Evolutionary conservation across 345 rosid species (phyloP).

Genomic region (Camelina sativa): DNA sequence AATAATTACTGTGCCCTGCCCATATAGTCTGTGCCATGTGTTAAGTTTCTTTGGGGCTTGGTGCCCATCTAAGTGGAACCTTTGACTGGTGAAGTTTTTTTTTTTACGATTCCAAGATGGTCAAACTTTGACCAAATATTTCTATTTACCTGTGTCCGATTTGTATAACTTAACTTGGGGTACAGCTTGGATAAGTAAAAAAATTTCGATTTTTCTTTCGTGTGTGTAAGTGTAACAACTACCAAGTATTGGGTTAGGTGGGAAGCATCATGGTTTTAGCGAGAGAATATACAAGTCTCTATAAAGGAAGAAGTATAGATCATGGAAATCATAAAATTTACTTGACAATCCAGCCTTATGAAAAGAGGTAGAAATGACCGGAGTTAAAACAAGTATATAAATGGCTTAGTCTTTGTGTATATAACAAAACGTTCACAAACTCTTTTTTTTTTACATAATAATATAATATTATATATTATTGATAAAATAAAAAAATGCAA

Average conservation of each 20-base stretch:
- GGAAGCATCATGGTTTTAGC: conserved; percentile 6
- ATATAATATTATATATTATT: too few species aligned
- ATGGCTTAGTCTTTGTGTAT: not conserved
- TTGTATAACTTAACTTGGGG: conserved; percentile 27
- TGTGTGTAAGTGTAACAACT: conserved; percentile 29
- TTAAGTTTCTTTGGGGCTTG: conserved; percentile 34
- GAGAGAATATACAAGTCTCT: too few species aligned
- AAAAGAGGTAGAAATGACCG: not conserved
- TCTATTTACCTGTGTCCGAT: conserved; percentile 38
- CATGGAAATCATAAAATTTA: too few species aligned
- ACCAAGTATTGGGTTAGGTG: conserved; percentile 45
- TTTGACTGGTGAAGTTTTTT: conserved; percentile 39
- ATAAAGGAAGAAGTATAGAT: not conserved
- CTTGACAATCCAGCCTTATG: not conserved
- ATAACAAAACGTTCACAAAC: not conserved
- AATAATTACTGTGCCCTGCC: conserved; percentile 25
- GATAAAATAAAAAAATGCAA: too few species aligned
- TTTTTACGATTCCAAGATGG: conserved; percentile 38
- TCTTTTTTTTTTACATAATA: too few species aligned
- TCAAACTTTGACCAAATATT: conserved; percentile 46
- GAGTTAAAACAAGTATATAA: not conserved
- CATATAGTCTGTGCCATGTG: conserved; percentile 35
- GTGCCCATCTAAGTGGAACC: conserved; percentile 50
- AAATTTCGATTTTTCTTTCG: not conserved
- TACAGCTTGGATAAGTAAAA: conserved; percentile 40